Evolutionary conservation across 306 rosid species (phyloP), one percentile per base, ranked within the genome.

Genomic region (Luffa aegyptiaca): DNA sequence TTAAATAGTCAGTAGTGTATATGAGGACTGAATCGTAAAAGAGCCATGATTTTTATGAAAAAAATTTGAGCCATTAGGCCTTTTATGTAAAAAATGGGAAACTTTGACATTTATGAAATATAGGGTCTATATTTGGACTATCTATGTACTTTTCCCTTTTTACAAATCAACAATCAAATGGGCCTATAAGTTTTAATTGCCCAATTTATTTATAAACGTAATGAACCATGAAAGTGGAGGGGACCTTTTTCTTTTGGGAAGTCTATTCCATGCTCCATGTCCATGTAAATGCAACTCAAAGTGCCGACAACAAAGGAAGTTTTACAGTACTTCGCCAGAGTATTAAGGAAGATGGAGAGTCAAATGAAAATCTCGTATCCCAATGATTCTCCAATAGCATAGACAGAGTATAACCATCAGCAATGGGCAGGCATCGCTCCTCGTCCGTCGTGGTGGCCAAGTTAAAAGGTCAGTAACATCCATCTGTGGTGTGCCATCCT

Each of bases 341-440:
- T 42, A 69, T 66, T 37, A 66, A 66, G 73, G 48, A 66, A 66
- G 35, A 42, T 69, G 75, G 33, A 45, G 57, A 45, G 39, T 21
- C 41, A 33, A 46, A 46, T 45, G 52, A 41, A 46, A 71, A 46
- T 71, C 76, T 46, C 76, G 41, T 71, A 44, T 71, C 57, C 57
- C 76, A 26, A 71, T 71, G n/a, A 70, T 70, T 21, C 76, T 69
- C 33, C 70, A 58, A 58, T 58, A 58, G 64, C 64, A 58, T 35
- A n/a, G 35, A 58, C 64, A 63, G 42, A 33, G 70, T 63, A 63
- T 18, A 33, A 33, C 65, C 52, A 68, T 68, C 51, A 46, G 56
- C 56, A 44, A 70, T 46, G 39, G 53, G 39, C 37, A 39, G 16
- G 75, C 33, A 31, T 45, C 21, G 20, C 11, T 39, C 74, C 49